Conservation (phyloP, 2,329 filamentous ascomycete genomes). For the Trichoderma gracile region DNA sequence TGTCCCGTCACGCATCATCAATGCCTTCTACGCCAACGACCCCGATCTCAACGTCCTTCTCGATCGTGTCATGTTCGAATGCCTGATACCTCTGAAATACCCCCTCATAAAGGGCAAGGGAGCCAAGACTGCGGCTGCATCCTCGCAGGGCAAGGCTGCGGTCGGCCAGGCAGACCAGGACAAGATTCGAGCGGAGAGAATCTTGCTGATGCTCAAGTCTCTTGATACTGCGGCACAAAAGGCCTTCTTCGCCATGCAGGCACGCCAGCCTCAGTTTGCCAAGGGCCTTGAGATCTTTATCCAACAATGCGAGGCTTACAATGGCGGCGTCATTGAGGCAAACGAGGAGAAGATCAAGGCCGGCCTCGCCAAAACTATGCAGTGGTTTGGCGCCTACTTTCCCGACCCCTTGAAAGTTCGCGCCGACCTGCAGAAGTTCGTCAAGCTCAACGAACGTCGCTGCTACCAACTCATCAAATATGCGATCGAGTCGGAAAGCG, state of each 20-base stretch:
- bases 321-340: conserved; percentile 79
- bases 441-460: conserved; percentile 85
- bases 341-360: conserved; percentile 68
- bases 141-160: conserved; percentile 45
- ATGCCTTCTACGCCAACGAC: conserved; percentile 88
- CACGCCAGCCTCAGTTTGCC: conserved; percentile 72
- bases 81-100: conserved; percentile 83
- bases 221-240: conserved; percentile 77
- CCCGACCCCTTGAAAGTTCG: conserved; percentile 73
- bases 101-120: conserved; percentile 64
- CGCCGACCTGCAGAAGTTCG: conserved; percentile 84
- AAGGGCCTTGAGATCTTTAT: conserved; percentile 75
- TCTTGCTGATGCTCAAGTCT: conserved; percentile 77
- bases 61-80: conserved; percentile 83
- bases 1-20: conserved; percentile 82
- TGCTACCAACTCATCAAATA: conserved; percentile 88
- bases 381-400: conserved; percentile 71
- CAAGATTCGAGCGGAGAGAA: conserved; percentile 77
- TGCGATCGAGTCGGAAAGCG: conserved; percentile 78
- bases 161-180: conserved; percentile 64
- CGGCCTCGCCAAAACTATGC: conserved; percentile 70
- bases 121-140: conserved; percentile 62
- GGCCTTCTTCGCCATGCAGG: conserved; percentile 85
- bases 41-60: conserved; percentile 80
- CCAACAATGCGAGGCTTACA: conserved; percentile 82